Conservation (phyloP, 495 filamentous ascomycete species). For the Tuber magnatum region DNA sequence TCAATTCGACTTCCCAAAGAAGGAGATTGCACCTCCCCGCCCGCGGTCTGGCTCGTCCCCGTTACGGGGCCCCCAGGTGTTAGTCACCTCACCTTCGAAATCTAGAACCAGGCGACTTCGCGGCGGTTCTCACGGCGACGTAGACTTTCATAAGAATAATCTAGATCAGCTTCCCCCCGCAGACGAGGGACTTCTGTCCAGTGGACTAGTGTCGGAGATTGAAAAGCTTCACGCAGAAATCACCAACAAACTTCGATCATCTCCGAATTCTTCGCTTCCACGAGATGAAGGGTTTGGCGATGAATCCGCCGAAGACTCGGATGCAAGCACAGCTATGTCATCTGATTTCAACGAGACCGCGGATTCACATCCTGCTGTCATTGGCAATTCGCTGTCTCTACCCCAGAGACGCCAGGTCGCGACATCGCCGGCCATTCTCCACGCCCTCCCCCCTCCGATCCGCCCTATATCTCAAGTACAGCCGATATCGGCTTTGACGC, state of each 20-base stretch:
- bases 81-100: slow-evolving; percentile 50
- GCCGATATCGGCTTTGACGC: slow-evolving; percentile 51
- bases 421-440: slow-evolving; percentile 51
- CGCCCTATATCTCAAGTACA: slow-evolving; percentile 78
- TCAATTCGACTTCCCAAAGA: slow-evolving; percentile 86
- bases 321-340: slow-evolving; percentile 53
- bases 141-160: slow-evolving; percentile 36
- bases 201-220: slow-evolving; percentile 29
- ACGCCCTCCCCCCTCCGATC: slow-evolving; percentile 76
- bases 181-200: slow-evolving; percentile 38
- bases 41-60: slow-evolving; percentile 82
- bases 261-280: slow-evolving; percentile 37
- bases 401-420: slow-evolving; percentile 32
- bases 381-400: slow-evolving; percentile 40
- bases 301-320: slow-evolving; percentile 58
- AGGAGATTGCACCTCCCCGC: slow-evolving; percentile 64
- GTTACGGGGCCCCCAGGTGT: slow-evolving; percentile 55
- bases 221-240: slow-evolving; percentile 38
- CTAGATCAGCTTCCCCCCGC: slow-evolving; percentile 34
- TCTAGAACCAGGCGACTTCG: slow-evolving; percentile 35
- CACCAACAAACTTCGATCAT: slow-evolving; percentile 32
- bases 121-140: slow-evolving; percentile 39
- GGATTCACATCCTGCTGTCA: slow-evolving; percentile 47
- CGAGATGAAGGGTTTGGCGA: slow-evolving; percentile 49
- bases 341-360: slow-evolving; percentile 63